Conservation (phyloP, 148 eudicot species). For the Vaccinium corymbosum region DNA sequence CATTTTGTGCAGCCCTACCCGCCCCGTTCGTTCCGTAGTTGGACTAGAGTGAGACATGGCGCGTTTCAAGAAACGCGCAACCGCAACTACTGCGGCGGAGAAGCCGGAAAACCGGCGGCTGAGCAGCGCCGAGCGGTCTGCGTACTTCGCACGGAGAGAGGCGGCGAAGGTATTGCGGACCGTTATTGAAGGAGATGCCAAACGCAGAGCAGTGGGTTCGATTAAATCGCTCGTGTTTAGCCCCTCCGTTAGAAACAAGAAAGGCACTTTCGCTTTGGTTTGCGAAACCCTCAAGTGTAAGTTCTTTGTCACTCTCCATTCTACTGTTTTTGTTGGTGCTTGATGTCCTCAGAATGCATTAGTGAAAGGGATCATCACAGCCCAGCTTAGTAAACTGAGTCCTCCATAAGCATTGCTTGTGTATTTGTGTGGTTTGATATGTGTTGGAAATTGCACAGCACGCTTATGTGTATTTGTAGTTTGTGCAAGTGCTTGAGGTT, state of each 20-base stretch:
- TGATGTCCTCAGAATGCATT: background rate
- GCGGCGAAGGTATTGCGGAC: constrained; percentile 71
- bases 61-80: constrained; percentile 8
- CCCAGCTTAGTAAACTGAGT: background rate
- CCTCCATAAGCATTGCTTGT: too few species aligned
- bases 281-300: constrained; percentile 87
- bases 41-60: background rate
- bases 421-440: background rate
- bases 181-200: constrained; percentile 71
- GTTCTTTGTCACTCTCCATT: constrained; percentile 16
- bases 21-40: background rate
- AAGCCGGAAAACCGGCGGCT: constrained; percentile 21
- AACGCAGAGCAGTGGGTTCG: constrained; percentile 65
- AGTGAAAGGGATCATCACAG: background rate
- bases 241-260: constrained; percentile 72
- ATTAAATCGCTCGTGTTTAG: constrained; percentile 70
- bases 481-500: background rate
- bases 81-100: background rate
- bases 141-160: constrained; percentile 76
- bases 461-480: background rate
- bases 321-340: background rate
- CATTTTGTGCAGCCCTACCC: too few species aligned
- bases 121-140: constrained; percentile 62
- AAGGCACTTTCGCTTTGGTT: constrained; percentile 74
- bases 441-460: background rate